These are phyloP conservation scores for Colletotrichum salicis DNA, from an alignment of 2,329 filamentous ascomycete genomes.

Conservation along the genomic window DNA sequence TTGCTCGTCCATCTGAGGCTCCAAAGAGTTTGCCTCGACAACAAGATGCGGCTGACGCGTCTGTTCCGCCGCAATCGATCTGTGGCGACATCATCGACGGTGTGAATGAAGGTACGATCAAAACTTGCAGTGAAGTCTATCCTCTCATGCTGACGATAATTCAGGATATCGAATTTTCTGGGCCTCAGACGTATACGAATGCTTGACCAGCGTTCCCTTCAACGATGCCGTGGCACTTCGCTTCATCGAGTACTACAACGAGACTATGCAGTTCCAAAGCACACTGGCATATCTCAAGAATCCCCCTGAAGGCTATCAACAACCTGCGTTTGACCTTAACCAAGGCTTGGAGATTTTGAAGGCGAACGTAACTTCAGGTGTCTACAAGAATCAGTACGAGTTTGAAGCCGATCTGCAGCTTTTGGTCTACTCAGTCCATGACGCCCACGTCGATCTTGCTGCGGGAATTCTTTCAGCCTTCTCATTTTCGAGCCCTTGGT, in stretches of 20 bases:
- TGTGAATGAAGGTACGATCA: slow-evolving; percentile 13
- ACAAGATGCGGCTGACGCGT: slow-evolving; percentile 1
- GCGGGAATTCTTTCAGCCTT: slow-evolving; percentile 25
- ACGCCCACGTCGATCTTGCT: slow-evolving; percentile 15
- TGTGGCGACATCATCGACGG: slow-evolving; percentile 19
- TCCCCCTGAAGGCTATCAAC: slow-evolving; percentile 23
- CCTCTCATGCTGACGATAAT: neutral
- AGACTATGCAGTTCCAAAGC: slow-evolving; percentile 31
- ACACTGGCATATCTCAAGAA: slow-evolving; percentile 17
- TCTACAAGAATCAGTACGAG: slow-evolving; percentile 22
- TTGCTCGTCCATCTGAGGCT: neutral
- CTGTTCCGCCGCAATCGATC: neutral
- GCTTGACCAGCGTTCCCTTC: slow-evolving; percentile 21
- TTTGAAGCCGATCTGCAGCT: slow-evolving; percentile 21
- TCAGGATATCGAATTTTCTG: slow-evolving; percentile 19
- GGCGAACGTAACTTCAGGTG: slow-evolving; percentile 9
- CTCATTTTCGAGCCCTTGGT: slow-evolving; percentile 18
- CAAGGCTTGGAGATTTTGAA: slow-evolving; percentile 8
- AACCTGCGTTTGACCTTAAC: slow-evolving; percentile 21
- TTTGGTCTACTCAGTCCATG: slow-evolving; percentile 23
- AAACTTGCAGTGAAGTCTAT: too few species aligned
- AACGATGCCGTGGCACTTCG: slow-evolving; percentile 23
- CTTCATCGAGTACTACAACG: slow-evolving; percentile 30
- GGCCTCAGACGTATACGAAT: slow-evolving; percentile 11
- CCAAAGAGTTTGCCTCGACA: slow-evolving; percentile 1